Percentiles rank a stretch among this genome's conserved stretches.
These are phyloP conservation scores for Chaetomium olivaceum DNA, from an alignment of 2,329 filamentous ascomycete species.

Conservation along the genomic window DNA sequence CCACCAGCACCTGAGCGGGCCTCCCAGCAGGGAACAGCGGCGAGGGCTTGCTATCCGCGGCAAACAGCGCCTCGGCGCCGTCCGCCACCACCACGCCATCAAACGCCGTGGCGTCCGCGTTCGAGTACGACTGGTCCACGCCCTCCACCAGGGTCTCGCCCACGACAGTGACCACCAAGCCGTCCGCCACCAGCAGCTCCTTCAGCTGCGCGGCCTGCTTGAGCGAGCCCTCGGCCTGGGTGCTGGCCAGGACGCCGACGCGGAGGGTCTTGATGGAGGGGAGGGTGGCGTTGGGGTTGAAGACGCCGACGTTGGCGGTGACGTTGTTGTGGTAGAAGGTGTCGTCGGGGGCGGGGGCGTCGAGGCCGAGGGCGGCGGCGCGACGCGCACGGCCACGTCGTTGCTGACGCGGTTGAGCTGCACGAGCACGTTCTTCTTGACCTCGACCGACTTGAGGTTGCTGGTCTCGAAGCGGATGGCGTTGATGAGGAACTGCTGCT, in stretches of 20 bases:
- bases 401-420: conserved; percentile 70
- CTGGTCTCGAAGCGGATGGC: conserved; percentile 71
- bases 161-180: conserved; percentile 60
- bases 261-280: conserved; percentile 62
- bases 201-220: conserved; percentile 53
- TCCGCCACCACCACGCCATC: conserved; percentile 63
- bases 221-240: conserved; percentile 46
- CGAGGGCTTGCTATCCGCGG: conserved; percentile 41
- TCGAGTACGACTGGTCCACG: conserved; percentile 65
- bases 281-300: conserved; percentile 51
- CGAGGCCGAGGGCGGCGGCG: conserved; percentile 59
- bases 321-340: conserved; percentile 70
- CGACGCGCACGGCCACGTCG: conserved; percentile 66
- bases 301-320: conserved; percentile 61
- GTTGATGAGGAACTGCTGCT: conserved; percentile 72
- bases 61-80: conserved; percentile 56
- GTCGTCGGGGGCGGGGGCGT: conserved; percentile 58
- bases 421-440: conserved; percentile 65
- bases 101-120: conserved; percentile 62
- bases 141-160: conserved; percentile 57
- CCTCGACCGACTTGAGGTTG: conserved; percentile 55
- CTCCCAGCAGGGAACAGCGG: conserved; percentile 64
- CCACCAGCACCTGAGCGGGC: conserved; percentile 62
- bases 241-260: conserved; percentile 61
- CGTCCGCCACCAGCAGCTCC: conserved; percentile 48